A percentile compares a stretch with the other conserved stretches of the same genome.
Conservation (phyloP, 2,329 filamentous ascomycete species). For the Phoma herbarum region DNA sequence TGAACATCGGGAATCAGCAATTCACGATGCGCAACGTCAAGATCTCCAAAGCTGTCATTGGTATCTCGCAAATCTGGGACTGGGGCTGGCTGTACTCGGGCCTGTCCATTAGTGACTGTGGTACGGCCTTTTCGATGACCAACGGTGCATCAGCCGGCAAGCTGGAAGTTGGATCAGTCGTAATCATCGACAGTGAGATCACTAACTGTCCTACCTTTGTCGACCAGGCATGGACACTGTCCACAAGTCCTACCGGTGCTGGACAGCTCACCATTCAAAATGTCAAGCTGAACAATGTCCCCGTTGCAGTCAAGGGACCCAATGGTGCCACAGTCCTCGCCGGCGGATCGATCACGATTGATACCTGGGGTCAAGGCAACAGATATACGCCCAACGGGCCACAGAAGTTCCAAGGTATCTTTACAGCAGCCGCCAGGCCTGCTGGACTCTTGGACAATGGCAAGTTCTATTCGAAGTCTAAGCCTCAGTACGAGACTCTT, state of each 20-base stretch:
- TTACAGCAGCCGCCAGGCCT: constrained; percentile 59
- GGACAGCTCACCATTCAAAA: constrained; percentile 66
- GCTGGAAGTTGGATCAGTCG: constrained; percentile 62
- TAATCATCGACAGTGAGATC: constrained; percentile 65
- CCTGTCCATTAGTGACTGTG: constrained; percentile 62
- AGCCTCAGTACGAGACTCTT: constrained; percentile 60
- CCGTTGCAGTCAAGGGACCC: constrained; percentile 43
- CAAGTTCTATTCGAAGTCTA: constrained; percentile 62
- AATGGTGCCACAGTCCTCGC: constrained; percentile 39
- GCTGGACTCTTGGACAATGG: constrained; percentile 56
- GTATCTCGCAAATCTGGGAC: constrained; percentile 67
- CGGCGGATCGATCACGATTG: constrained; percentile 47
- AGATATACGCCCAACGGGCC: constrained; percentile 54
- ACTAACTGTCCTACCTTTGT: constrained; percentile 61
- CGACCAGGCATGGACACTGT: constrained; percentile 52
- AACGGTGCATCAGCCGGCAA: constrained; percentile 39
- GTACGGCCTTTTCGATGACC: constrained; percentile 63
- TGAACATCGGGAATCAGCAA: constrained; percentile 59
- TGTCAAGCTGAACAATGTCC: constrained; percentile 51
- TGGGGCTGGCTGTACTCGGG: constrained; percentile 67
- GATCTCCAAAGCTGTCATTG: constrained; percentile 62
- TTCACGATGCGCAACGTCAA: constrained; percentile 67
- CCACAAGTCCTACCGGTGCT: constrained; percentile 55
- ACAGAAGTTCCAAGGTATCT: constrained; percentile 56
- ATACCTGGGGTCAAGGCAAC: constrained; percentile 49